Evolutionary conservation across 164 flowering plant species (phyloP).

Genomic region (Sedum album): DNA sequence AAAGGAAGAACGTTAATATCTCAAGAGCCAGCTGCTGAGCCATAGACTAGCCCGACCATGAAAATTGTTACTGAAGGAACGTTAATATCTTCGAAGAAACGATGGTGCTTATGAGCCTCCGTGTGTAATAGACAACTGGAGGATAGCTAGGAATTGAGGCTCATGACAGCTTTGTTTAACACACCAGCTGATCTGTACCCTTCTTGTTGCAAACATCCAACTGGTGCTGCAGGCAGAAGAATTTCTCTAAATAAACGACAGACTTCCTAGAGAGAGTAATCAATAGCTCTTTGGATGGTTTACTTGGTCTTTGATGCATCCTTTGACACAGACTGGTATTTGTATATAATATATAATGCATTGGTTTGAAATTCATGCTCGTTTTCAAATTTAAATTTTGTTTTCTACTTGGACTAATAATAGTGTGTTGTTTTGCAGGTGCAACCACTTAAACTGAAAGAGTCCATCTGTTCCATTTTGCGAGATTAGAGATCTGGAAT

Average conservation of each 20-base stretch:
- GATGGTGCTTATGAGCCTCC: too few relatives aligned
- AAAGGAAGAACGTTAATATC: slow-evolving; percentile 15
- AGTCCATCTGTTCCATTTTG: slow-evolving; percentile 7
- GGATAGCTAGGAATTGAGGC: slow-evolving; percentile 17
- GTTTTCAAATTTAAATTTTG: not conserved
- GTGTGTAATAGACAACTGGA: slow-evolving; percentile 24
- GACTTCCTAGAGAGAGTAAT: not conserved
- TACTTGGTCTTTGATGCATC: not conserved
- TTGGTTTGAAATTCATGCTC: not conserved
- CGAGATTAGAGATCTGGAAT: not conserved
- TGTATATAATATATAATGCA: not conserved
- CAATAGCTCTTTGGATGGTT: not conserved
- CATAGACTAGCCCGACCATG: slow-evolving; percentile 16
- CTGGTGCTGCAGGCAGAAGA: not conserved
- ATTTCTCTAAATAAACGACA: not conserved
- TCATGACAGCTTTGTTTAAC: slow-evolving; percentile 9
- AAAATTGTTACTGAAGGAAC: slow-evolving; percentile 27
- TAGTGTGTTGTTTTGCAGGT: not conserved
- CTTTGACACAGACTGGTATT: not conserved
- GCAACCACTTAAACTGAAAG: slow-evolving; percentile 1
- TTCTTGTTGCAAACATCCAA: not conserved
- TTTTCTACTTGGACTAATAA: not conserved
- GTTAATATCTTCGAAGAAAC: too few relatives aligned
- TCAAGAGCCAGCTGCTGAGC: slow-evolving; percentile 13
- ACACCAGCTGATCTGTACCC: not conserved